Conservation (phyloP, 129 eudicot species). For the Helichrysum umbraculigerum region DNA sequence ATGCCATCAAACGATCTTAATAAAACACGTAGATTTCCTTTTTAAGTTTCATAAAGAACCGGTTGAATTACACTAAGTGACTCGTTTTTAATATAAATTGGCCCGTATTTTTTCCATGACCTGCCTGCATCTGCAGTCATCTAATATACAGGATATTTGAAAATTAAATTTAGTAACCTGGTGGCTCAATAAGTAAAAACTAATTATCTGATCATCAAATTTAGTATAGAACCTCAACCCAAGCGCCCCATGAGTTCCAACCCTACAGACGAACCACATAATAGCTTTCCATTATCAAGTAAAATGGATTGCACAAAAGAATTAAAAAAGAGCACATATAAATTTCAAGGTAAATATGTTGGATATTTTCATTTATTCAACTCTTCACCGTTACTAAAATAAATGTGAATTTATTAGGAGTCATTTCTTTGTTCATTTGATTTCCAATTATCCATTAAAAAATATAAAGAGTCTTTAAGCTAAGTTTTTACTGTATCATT, state of each 20-base stretch:
- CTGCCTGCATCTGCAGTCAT: constrained; percentile 83
- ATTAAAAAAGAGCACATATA: not conserved
- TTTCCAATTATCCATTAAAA: too few species aligned
- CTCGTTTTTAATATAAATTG: constrained; percentile 61
- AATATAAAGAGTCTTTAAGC: too few species aligned
- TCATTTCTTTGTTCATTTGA: too few species aligned
- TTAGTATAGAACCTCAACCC: constrained; percentile 73
- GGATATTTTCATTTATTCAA: too few species aligned
- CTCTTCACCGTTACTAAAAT: too few species aligned
- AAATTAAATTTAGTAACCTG: not conserved
- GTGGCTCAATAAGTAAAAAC: not conserved
- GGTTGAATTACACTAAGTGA: constrained; percentile 90
- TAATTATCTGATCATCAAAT: not conserved
- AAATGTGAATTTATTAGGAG: too few species aligned
- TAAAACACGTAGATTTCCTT: constrained; percentile 70
- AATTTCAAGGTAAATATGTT: not conserved
- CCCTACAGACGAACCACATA: constrained; percentile 97
- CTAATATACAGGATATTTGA: constrained; percentile 41
- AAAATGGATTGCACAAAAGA: constrained; percentile 60
- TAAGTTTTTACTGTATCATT: too few species aligned
- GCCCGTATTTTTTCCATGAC: constrained; percentile 88
- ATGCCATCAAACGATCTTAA: constrained; percentile 76
- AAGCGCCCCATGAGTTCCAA: constrained; percentile 99
- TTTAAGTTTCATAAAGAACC: constrained; percentile 88
- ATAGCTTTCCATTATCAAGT: constrained; percentile 74